Evolutionary conservation across 495 filamentous ascomycete species (phyloP), one percentile per base, ranked within the genome.

Genomic region (Geopyxis carbonaria): DNA sequence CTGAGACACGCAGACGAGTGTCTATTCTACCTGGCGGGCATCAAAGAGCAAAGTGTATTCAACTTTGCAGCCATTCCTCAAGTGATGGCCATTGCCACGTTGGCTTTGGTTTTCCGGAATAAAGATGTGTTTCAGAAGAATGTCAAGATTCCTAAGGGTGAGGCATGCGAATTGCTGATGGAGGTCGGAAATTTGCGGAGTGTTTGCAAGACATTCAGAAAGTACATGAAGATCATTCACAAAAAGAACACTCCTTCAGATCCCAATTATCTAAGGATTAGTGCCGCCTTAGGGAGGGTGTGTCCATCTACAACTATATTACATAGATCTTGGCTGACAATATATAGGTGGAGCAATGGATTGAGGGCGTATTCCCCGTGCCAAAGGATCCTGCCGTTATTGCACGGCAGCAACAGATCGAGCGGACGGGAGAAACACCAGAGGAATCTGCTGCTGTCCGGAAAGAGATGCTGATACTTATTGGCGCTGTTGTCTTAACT

Each of bases 1-100:
- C 69, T 97, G 32, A 68, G 72, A 56, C 84, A 93, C 47, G 83
- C 74, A 21, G 82, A 92, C 45, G 83, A 95, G 50, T 94, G 86
- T 60, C 63, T 97, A 6, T 95, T 85, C 64, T 97, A 97, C 65
- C 80, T 97, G 62, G 91, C 91, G 16, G 91, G 85, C 15, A 69
- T 95, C 31, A 81, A 79, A 42, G 89, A 97, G 58, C 89, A 95
- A 63, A 89, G 80, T 57, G 84, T 93, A n/a, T 97, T 97, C 77
- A 95, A 97, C 66, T 97, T 97, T 57, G 82, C 82, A 30, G 87
- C 91, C 30, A 97, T 97, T 49, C 89, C 89, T n/a, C 89, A 97
- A 60, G 64, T 76, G 44, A 97, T 97, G 89, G 89, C 91, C 20
- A 94, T 97, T 59, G 87, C 89, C 2, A 95, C 87, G 1, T 58